Evolutionary conservation across 176 grass and related monocot species (phyloP).

Genomic region (Pharus latifolius): DNA sequence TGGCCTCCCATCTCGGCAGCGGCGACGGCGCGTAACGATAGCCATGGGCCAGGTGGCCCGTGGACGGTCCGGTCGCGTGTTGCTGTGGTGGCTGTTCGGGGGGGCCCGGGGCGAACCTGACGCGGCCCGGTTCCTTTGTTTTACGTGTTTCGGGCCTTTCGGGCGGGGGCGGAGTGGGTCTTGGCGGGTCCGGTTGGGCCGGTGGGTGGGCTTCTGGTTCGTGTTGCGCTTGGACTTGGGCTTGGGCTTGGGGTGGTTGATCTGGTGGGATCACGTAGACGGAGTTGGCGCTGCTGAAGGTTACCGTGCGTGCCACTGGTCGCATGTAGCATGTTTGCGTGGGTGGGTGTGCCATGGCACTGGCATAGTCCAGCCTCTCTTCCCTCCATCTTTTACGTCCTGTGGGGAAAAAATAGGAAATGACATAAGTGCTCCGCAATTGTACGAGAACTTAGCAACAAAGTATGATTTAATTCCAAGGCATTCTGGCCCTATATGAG

Average conservation of each 20-base stretch:
- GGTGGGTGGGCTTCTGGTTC: neutral
- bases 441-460: no score
- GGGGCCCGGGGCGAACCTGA: conserved; percentile 30
- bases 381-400: conserved; percentile 31
- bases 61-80: neutral
- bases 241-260: neutral
- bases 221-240: conserved; percentile 1
- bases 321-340: conserved; percentile 22
- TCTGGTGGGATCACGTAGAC: conserved; percentile 39
- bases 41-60: neutral
- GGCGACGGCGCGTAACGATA: conserved; percentile 74
- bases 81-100: neutral
- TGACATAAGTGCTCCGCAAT: neutral
- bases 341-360: conserved; percentile 29
- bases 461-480: no score
- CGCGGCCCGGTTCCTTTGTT: conserved; percentile 20
- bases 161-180: neutral
- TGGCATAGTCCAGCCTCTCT: conserved; percentile 20
- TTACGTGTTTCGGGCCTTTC: conserved; percentile 26
- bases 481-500: no score
- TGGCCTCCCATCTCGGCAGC: conserved; percentile 67
- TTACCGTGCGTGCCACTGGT: conserved; percentile 43
- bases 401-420: conserved; percentile 13
- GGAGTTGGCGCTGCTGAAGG: conserved; percentile 40
- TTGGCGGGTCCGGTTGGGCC: conserved; percentile 17